Evolutionary conservation across 768 basidiomycete species (phyloP).

Genomic region (Hericium coralloides): DNA sequence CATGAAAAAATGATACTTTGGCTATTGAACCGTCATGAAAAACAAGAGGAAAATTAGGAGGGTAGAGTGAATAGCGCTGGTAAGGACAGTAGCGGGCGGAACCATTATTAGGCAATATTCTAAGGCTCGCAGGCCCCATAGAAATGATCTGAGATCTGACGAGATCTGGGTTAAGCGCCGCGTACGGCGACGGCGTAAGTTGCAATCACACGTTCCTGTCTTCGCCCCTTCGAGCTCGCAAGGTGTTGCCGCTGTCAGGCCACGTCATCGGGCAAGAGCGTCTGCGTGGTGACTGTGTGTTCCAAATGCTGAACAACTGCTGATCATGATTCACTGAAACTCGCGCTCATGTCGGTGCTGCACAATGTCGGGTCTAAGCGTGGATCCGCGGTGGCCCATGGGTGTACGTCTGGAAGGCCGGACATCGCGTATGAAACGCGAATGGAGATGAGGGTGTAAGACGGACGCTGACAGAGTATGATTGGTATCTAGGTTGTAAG

Average conservation of each 20-base stretch:
- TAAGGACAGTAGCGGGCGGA: not conserved
- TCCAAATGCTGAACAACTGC: too few species aligned
- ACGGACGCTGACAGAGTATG: not conserved
- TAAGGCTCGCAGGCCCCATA: not conserved
- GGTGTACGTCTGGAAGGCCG: not conserved
- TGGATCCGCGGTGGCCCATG: too few species aligned
- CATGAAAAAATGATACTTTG: not conserved
- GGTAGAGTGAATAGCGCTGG: not conserved
- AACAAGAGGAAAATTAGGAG: not conserved
- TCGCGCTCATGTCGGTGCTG: too few species aligned
- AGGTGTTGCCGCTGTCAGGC: too few species aligned
- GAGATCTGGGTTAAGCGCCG: not conserved
- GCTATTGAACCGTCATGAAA: not conserved
- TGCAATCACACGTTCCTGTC: not conserved
- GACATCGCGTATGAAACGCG: slow-evolving; percentile 4
- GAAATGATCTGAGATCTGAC: not conserved
- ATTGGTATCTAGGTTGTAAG: not conserved
- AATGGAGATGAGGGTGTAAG: too few species aligned
- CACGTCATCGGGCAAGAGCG: too few species aligned
- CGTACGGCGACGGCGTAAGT: not conserved
- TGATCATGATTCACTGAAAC: too few species aligned
- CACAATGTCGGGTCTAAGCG: too few species aligned
- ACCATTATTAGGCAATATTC: not conserved
- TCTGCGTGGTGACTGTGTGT: too few species aligned
- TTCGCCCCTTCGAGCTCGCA: too few species aligned